Evolutionary conservation across 1,284 basidiomycete species (phyloP).

Genomic region (Irpex sp.): DNA sequence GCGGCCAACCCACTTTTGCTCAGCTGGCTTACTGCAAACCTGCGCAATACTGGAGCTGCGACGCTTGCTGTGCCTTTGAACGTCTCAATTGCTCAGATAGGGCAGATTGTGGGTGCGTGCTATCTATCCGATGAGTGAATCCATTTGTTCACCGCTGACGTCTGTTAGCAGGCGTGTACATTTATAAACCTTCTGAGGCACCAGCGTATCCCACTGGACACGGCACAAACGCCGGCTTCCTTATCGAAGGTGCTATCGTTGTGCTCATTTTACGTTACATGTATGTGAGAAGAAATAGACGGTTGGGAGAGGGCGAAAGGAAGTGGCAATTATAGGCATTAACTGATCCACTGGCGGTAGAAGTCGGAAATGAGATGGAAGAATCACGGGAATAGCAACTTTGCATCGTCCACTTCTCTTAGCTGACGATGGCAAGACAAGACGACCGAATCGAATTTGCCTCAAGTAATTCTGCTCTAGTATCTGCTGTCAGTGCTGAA

Average conservation of each 20-base stretch:
- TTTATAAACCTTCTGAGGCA: slow-evolving; percentile 33
- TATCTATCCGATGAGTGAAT: background rate
- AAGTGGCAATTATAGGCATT: slow-evolving; percentile 16
- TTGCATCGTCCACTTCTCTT: background rate
- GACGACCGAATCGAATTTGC: no score
- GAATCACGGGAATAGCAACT: background rate
- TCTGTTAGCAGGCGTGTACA: slow-evolving; percentile 31
- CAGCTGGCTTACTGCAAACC: slow-evolving; percentile 36
- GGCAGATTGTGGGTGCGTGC: slow-evolving; percentile 30
- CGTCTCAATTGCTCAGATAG: slow-evolving; percentile 32
- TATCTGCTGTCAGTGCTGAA: no score
- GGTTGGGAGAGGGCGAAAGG: slow-evolving; percentile 12
- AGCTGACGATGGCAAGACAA: no score
- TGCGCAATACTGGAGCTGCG: slow-evolving; percentile 28
- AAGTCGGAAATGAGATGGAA: background rate
- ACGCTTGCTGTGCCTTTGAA: slow-evolving; percentile 35
- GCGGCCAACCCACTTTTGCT: slow-evolving; percentile 32
- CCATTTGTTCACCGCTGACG: slow-evolving; percentile 14
- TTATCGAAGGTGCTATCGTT: slow-evolving; percentile 22
- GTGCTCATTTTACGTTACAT: slow-evolving; percentile 18
- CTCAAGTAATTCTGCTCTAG: no score
- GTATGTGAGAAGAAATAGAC: slow-evolving; percentile 19
- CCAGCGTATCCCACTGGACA: slow-evolving; percentile 34
- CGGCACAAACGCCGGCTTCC: slow-evolving; percentile 32
- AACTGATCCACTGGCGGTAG: background rate